phyloP scores from a whole-genome alignment of 2,329 filamentous ascomycete genomes.

The Neonectria faginata region DNA sequence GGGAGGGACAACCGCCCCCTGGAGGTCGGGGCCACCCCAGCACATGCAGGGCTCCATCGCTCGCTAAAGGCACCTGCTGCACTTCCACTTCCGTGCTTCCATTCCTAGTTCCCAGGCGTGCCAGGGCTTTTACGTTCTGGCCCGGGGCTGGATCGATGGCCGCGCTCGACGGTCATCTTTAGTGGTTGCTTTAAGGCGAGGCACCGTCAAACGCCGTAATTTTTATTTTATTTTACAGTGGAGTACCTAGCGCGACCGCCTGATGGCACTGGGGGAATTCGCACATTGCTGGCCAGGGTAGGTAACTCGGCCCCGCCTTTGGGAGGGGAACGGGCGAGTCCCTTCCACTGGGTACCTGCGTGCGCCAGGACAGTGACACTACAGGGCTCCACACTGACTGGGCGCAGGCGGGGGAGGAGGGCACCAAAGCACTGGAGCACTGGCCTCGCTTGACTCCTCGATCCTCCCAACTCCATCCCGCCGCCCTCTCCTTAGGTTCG shows the following conservation, averaged over 20 bases:
- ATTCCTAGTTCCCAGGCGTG: no score
- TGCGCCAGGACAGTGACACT: background rate
- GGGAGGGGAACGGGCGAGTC: background rate
- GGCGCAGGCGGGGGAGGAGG: background rate
- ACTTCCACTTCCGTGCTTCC: background rate
- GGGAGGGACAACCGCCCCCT: conserved; percentile 14
- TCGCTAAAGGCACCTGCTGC: background rate
- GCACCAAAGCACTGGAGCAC: background rate
- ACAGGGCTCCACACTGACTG: background rate
- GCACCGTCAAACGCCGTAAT: background rate
- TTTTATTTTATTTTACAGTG: conserved; percentile 2
- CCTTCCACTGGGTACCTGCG: background rate
- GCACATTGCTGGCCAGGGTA: conserved; percentile 1
- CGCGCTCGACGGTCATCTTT: background rate
- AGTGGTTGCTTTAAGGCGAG: background rate
- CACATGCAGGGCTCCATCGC: conserved; percentile 3
- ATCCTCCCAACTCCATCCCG: background rate
- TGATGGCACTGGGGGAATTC: conserved; percentile 1
- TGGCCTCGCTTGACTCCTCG: background rate
- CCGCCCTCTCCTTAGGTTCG: conserved; percentile 3
- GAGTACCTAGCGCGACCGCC: no score
- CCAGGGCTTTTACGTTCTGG: background rate
- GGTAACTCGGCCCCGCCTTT: background rate
- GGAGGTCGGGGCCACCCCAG: conserved; percentile 20
- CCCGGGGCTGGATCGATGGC: background rate